These are phyloP conservation scores for Mucor mucedo DNA, from an alignment of 371 early-diverging fungal genomes.

Conservation along the genomic window DNA sequence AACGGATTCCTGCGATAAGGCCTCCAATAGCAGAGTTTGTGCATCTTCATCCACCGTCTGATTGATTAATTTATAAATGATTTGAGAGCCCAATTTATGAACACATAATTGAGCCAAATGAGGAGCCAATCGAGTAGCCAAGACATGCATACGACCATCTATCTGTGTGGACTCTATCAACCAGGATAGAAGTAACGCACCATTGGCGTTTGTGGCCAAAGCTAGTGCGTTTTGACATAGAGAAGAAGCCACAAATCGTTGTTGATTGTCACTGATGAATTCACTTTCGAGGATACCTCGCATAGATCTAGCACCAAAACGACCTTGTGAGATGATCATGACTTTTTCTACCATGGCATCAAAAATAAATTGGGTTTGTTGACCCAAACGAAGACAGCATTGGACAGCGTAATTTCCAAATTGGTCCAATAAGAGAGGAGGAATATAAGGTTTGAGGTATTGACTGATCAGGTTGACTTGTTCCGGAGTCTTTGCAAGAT, in stretches of 20 bases:
- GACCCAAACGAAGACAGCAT: slow-evolving; percentile 78
- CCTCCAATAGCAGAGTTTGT: slow-evolving; percentile 27
- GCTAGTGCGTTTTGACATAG: slow-evolving; percentile 81
- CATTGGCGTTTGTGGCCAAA: slow-evolving; percentile 90
- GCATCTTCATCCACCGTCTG: slow-evolving; percentile 74
- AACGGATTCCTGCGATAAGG: slow-evolving; percentile 17
- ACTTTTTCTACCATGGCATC: slow-evolving; percentile 82
- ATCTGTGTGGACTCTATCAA: slow-evolving; percentile 81
- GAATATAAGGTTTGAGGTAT: slow-evolving; percentile 68
- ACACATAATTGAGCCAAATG: slow-evolving; percentile 80
- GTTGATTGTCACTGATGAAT: slow-evolving; percentile 52
- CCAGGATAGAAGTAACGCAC: slow-evolving; percentile 92
- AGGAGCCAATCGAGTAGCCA: slow-evolving; percentile 77
- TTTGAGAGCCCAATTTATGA: slow-evolving; percentile 89
- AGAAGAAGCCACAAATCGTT: slow-evolving; percentile 85
- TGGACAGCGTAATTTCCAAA: slow-evolving; percentile 94
- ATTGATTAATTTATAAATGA: slow-evolving; percentile 86
- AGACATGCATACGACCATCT: slow-evolving; percentile 17
- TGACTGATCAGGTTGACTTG: slow-evolving; percentile 57
- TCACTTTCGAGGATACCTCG: slow-evolving; percentile 83
- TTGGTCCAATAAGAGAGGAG: slow-evolving; percentile 86
- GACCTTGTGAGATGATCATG: slow-evolving; percentile 76
- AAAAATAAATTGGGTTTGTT: slow-evolving; percentile 77
- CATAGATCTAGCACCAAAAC: slow-evolving; percentile 88
- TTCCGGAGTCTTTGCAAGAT: slow-evolving; percentile 66